Evolutionary conservation across 2,329 filamentous ascomycete species (phyloP), one percentile per base, ranked within the genome.

Genomic region (Penicillium hesseltinei): DNA sequence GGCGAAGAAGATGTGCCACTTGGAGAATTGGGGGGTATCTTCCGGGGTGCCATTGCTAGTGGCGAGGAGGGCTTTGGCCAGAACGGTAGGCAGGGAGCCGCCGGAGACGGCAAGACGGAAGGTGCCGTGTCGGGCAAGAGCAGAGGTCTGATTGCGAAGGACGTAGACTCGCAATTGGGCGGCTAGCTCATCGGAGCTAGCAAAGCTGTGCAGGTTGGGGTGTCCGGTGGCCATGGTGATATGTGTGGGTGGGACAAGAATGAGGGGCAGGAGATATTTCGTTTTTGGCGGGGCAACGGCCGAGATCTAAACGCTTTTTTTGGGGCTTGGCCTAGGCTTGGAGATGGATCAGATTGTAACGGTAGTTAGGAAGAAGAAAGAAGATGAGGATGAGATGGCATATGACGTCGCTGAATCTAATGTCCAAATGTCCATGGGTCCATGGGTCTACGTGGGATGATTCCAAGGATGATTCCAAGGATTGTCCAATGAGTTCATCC

Each of bases 1-100:
- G 71, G 93, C 93, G 77, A 97, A 97, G 83, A 97, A 99, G 71
- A 99, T 91, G 71, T 97, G 90, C 94, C 94, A 99, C 75, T 90
- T 91, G 73, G 83, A 81, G 77, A 95, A 96, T 68, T 89, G 81
- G 65, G 92, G 77, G 4, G 79, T 82, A 71, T 92, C 90, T 56
- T 87, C 78, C 11, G 68, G 63, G 38, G 73, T 75, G 48, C 77
- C 80, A 59, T 80, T 75, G 77, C 77, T 64, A 70, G 78, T 66
- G 21, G 84, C 71, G 27, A 97, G 85, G 11, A 97, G 85, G 10
- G 92, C 92, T 74, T 91, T 86, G 45, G 92, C 91, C 42, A 99
- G 88, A 15, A 88, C 90, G 71, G 91, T 88, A 56, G 94, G 94
- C 45, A 99, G 85, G 17, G 92, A 97, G 67, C 94, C 94, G 66